A percentile compares a stretch with the other conserved stretches of the same genome.
phyloP scores from a whole-genome alignment of 495 filamentous ascomycete species.

The Xylaria sp. region DNA sequence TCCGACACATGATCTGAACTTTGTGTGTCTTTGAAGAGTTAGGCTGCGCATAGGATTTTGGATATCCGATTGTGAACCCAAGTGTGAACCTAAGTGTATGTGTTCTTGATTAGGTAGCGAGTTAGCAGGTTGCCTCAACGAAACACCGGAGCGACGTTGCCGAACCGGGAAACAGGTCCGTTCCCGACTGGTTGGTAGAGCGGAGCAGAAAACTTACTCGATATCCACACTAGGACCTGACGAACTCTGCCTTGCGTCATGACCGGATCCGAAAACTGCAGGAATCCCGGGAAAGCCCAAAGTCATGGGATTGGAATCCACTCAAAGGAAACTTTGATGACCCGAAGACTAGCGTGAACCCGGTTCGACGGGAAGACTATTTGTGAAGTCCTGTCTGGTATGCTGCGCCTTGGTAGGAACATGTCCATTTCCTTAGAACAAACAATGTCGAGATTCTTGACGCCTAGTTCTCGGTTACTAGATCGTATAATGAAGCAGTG shows the following conservation, averaged over 20 bases:
- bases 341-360: not conserved
- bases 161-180: slow-evolving; percentile 15
- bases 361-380: not conserved
- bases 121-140: not conserved
- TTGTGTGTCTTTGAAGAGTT: not conserved
- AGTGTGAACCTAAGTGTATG: not conserved
- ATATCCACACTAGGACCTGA: slow-evolving; percentile 11
- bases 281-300: not conserved
- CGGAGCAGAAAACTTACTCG: slow-evolving; percentile 3
- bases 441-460: not conserved
- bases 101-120: not conserved
- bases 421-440: not conserved
- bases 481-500: not conserved
- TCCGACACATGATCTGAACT: not conserved
- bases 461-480: not conserved
- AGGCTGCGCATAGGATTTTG: not conserved
- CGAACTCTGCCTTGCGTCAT: not conserved
- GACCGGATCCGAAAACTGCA: not conserved
- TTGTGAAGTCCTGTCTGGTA: not conserved
- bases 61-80: too few relatives aligned
- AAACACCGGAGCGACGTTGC: not conserved
- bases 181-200: not conserved
- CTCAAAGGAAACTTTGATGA: not conserved
- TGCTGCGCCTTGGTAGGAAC: too few relatives aligned
- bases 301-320: not conserved